Evolutionary conservation across 257 asterid genomes (phyloP), one percentile per base, ranked within the genome.

Genomic region (Nicotiana noctiflora): DNA sequence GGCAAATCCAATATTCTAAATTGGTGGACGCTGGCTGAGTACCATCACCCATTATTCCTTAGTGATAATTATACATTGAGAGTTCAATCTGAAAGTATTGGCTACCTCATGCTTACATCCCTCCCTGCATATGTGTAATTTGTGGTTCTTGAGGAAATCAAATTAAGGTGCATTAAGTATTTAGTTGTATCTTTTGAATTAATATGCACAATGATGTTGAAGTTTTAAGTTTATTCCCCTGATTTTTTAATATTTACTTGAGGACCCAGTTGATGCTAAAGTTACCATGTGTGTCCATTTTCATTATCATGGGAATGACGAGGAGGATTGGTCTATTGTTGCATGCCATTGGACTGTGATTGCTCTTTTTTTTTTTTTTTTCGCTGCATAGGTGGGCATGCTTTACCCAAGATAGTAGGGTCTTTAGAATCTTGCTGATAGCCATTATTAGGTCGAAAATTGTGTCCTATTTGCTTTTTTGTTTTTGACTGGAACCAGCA

Each of bases 271-370:
- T 68, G 76, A 68, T 40, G 12, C 32, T 40, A 40, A 40, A 37
- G n/a, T 3, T 19, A 68, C 1, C 76, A 44, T 19, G 77, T 70
- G 34, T 34, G 21, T 40, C 77, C 77, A 19, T 70, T 70, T 40
- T 70, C 57, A 44, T 70, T 70, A 44, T 44, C 77, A 44, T 44
- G 57, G 34, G 32, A 70, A 44, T 70, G 57, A 44, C 77, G 23
- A 44, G 77, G 23, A 44, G 77, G 77, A 70, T 70, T 70, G 19
- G 32, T 70, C 57, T 44, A 53, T 67, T 67, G 76, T 67, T 37
- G 55, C 6, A 67, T 67, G 77, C 32, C 77, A 70, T 70, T 66
- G 75, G 31, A 40, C 53, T 67, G 0, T 3, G 31, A 40, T 17
- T 34, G 0, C 8, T 15, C 14, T 67, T 65, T 67, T 37, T 8